Evolutionary conservation across 2,329 filamentous ascomycete genomes (phyloP), one percentile per base, ranked within the genome.

Genomic region (Colletotrichum sidae): DNA sequence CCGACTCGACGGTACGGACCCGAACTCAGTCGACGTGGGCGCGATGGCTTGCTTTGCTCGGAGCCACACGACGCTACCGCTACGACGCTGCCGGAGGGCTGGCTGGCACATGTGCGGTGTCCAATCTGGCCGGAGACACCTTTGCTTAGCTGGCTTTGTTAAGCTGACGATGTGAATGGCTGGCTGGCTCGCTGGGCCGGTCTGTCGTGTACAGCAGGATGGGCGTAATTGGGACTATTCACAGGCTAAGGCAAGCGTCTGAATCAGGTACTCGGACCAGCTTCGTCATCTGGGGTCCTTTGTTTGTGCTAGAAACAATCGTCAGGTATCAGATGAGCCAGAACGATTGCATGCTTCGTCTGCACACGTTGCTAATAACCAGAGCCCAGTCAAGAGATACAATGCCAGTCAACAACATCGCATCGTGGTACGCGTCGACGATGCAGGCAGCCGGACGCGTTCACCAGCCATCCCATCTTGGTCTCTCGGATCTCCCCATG

Each of bases 381-480:
- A 17, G 17, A 9, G 2, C 8, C n/a, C 10, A 9, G 15, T 46
- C 4, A 17, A 17, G 7, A 39, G 34, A 56, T 10, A 42, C 12
- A n/a, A 13, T 38, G 46, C 37, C 10, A 10, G 10, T 8, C 6
- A 35, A 39, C 39, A 39, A 61, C 3, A 56, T 52, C 46, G 49
- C 8, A 33, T 11, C 35, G 8, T 33, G 37, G 47, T 56, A 47
- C 46, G 52, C n/a, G 46, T 56, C 17, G 52, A 37, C 51, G 34
- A 62, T 47, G 46, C 46, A 55, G 39, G 41, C 35, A 33, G 45
- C 45, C 34, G 56, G 39, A 50, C 12, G 38, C 38, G 15, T 51
- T 55, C 62, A 61, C 57, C 58, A 51, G 61, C 33, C 34, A 15
- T 51, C 51, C 51, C 51, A 46, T 51, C 34, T 25, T 25, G 25